Conservation (phyloP, 2,329 filamentous ascomycete species). For the Sordariomycetes sp. region DNA sequence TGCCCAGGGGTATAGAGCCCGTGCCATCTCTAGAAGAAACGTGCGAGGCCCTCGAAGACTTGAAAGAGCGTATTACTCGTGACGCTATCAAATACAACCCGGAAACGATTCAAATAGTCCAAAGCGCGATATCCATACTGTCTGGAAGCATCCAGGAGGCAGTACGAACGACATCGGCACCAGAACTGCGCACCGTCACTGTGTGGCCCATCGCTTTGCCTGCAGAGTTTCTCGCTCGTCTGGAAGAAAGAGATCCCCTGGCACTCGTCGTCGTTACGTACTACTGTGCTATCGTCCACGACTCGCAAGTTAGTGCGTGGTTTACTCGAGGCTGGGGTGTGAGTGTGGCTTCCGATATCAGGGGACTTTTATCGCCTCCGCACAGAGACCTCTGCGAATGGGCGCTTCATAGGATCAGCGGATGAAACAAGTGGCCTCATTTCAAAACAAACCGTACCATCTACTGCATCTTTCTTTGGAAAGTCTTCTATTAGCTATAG, state of each 20-base stretch:
- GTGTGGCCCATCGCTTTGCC: neutral
- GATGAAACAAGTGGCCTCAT: neutral
- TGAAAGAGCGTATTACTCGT: neutral
- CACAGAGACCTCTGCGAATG: no score
- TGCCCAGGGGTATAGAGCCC: neutral
- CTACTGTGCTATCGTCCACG: neutral
- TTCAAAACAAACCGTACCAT: no score
- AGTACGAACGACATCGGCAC: neutral
- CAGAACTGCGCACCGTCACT: neutral
- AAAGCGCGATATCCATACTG: neutral
- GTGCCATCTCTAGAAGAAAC: neutral
- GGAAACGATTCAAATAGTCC: neutral
- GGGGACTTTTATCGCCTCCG: neutral
- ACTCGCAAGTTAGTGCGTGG: neutral
- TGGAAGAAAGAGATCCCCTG: neutral
- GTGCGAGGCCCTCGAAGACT: neutral
- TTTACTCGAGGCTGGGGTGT: neutral
- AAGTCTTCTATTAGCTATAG: no score
- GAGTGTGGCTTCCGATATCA: neutral
- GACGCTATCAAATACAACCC: neutral
- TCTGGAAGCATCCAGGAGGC: neutral
- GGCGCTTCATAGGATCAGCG: no score
- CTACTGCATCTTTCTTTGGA: no score
- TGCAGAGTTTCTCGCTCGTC: neutral
- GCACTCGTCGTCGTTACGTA: neutral